Conservation (phyloP, 1,284 basidiomycete genomes). For the Tranzscheliella williamsii region DNA sequence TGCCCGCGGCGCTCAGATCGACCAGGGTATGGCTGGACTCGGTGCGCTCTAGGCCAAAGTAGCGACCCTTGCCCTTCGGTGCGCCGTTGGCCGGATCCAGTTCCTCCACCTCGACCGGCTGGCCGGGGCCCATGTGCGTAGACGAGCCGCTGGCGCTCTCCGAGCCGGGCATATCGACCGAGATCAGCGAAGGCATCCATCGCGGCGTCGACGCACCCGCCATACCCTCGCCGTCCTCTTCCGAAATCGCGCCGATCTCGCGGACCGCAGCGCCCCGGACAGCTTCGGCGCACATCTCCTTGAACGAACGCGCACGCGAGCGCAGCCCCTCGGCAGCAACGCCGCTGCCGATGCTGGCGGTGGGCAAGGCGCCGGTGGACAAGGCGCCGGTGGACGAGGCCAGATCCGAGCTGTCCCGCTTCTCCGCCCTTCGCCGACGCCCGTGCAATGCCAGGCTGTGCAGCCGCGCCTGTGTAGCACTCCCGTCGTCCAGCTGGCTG, state of each 20-base stretch:
- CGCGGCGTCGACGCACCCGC: constrained; percentile 11
- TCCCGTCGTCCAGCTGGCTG: constrained; percentile 15
- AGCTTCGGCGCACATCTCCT: constrained; percentile 26
- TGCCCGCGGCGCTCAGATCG: constrained; percentile 6
- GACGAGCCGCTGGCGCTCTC: constrained; percentile 19
- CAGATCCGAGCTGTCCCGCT: background rate
- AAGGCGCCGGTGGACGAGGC: constrained; percentile 7
- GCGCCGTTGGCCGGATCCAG: constrained; percentile 6
- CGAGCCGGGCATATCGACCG: constrained; percentile 12
- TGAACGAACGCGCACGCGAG: constrained; percentile 29
- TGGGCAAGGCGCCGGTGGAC: constrained; percentile 21
- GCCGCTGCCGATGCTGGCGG: constrained; percentile 6
- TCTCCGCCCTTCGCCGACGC: background rate
- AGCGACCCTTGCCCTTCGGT: constrained; percentile 12
- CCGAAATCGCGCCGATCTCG: constrained; percentile 14
- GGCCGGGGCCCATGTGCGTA: constrained; percentile 16
- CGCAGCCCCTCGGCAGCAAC: constrained; percentile 15
- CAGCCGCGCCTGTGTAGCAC: constrained; percentile 13
- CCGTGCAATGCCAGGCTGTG: constrained; percentile 9
- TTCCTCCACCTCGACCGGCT: constrained; percentile 7
- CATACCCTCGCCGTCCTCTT: constrained; percentile 21
- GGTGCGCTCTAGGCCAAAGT: constrained; percentile 11
- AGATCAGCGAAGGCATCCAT: constrained; percentile 16
- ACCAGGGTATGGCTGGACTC: constrained; percentile 18
- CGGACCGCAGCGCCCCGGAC: constrained; percentile 6